Conservation (phyloP, 2,329 filamentous ascomycete species). For the Capronia coronata region DNA sequence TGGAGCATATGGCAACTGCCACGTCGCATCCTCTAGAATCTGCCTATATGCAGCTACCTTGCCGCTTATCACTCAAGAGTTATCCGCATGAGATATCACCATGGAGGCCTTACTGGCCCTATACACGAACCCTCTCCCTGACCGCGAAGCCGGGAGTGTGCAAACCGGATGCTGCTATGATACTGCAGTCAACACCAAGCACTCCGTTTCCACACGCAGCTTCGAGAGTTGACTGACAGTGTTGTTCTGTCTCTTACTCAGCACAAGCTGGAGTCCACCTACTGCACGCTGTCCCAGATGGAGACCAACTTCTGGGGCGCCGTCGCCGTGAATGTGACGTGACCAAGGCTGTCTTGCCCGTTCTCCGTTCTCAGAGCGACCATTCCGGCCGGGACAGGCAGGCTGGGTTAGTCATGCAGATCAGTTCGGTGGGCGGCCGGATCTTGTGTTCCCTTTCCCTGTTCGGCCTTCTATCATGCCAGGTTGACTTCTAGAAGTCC, state of each 20-base stretch:
- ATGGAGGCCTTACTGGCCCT: background rate
- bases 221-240: too few relatives aligned
- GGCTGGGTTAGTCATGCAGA: constrained; percentile 5
- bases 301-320: constrained; percentile 57
- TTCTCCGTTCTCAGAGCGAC: constrained; percentile 27
- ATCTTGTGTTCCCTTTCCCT: too few relatives aligned
- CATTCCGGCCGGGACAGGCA: constrained; percentile 18
- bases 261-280: background rate
- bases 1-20: background rate
- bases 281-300: background rate
- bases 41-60: background rate
- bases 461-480: constrained; percentile 31
- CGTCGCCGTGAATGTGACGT: constrained; percentile 48
- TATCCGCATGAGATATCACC: background rate
- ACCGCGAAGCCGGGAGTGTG: too few relatives aligned
- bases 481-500: constrained; percentile 16
- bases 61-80: background rate
- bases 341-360: constrained; percentile 20
- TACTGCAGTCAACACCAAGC: too few relatives aligned
- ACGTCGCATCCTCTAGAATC: constrained; percentile 2
- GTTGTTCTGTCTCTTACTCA: too few relatives aligned
- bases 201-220: too few relatives aligned
- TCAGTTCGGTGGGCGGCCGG: too few relatives aligned
- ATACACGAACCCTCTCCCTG: too few relatives aligned
- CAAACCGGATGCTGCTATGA: too few relatives aligned